Evolutionary conservation across 768 basidiomycete species (phyloP), one percentile per base, ranked within the genome.

Genomic region (Omphalotus guepiniiformis): DNA sequence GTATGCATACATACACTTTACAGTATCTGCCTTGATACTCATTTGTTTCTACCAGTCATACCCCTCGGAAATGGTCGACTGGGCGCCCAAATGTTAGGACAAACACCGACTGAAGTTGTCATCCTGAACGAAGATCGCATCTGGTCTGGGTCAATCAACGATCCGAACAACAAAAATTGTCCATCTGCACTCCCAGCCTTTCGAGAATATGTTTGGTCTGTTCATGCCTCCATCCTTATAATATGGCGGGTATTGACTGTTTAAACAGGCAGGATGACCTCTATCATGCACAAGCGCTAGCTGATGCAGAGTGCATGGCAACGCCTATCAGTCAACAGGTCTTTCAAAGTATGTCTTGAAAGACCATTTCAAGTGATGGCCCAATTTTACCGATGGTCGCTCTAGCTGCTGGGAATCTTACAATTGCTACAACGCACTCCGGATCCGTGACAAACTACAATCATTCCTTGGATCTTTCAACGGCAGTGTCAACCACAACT

Each of bases 91-190:
- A 13, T 47, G n/a, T 18, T 47, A 16, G 45, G 45, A 7, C 45
- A 47, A 25, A 26, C 38, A 18, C 45, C 45, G 16, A 34, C 36
- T 15, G 45, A 47, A 38, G 36, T 38, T 8, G 28, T 47, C 34
- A 38, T 47, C 19, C 18, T 47, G 4, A 47, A 47, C 18, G 45
- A 47, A 36, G 45, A 47, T 38, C 45, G 45, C 19, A 47, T 47
- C 1, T 47, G 45, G 45, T 47, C 45, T 6, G 45, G 45, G 15
- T 47, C 45, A 28, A 19, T 47, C 18, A 47, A 47, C 29, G 45
- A 47, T 26, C 45, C 45, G 7, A 38, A 47, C 28, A 37, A 47
- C 15, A 47, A 28, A 12, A 47, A 47, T 21, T 47, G 45, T 18
- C 8, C 45, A 8, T n/a, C 12, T 11, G 15, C 15, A 15, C 27